Percentiles rank a stretch among this genome's conserved stretches.
These are phyloP conservation scores for Vaccinium darrowii DNA, from an alignment of 148 eudicot genomes.

Conservation along the genomic window DNA sequence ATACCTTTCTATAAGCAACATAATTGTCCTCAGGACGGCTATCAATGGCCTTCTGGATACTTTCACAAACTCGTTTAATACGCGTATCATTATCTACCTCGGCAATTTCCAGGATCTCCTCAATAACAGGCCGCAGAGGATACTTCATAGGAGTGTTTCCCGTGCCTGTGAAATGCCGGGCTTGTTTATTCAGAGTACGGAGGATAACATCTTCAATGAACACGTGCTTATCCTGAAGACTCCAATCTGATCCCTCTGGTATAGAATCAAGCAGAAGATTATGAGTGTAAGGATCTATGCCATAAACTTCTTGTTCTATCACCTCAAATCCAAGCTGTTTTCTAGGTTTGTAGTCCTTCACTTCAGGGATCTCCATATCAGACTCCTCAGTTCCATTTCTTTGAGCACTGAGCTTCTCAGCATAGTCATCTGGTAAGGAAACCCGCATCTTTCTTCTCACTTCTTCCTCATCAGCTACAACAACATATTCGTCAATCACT, in stretches of 20 bases:
- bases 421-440: slow-evolving; percentile 83
- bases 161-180: slow-evolving; percentile 71
- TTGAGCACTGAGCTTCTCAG: slow-evolving; percentile 71
- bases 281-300: slow-evolving; percentile 95
- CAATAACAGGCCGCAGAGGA: slow-evolving; percentile 68
- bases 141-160: slow-evolving; percentile 89
- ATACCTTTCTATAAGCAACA: slow-evolving; percentile 95
- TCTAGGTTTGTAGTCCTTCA: slow-evolving; percentile 85
- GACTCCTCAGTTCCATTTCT: slow-evolving; percentile 88
- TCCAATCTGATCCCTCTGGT: slow-evolving; percentile 75
- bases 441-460: slow-evolving; percentile 89
- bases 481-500: slow-evolving; percentile 72
- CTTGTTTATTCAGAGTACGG: slow-evolving; percentile 79
- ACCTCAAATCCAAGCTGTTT: slow-evolving; percentile 91
- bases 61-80: slow-evolving; percentile 52
- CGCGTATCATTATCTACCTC: slow-evolving; percentile 42
- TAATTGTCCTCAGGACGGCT: slow-evolving; percentile 84
- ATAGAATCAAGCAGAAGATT: slow-evolving; percentile 98
- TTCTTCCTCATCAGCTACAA: slow-evolving; percentile 87
- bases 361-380: slow-evolving; percentile 98
- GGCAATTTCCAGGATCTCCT: slow-evolving; percentile 61
- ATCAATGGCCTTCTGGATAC: slow-evolving; percentile 65
- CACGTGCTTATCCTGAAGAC: slow-evolving; percentile 66
- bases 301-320: slow-evolving; percentile 96
- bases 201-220: slow-evolving; percentile 90